A percentile compares a stretch with the other conserved stretches of the same genome.
Evolutionary conservation across 306 rosid species (phyloP).

Genomic region (Rosa persica): DNA sequence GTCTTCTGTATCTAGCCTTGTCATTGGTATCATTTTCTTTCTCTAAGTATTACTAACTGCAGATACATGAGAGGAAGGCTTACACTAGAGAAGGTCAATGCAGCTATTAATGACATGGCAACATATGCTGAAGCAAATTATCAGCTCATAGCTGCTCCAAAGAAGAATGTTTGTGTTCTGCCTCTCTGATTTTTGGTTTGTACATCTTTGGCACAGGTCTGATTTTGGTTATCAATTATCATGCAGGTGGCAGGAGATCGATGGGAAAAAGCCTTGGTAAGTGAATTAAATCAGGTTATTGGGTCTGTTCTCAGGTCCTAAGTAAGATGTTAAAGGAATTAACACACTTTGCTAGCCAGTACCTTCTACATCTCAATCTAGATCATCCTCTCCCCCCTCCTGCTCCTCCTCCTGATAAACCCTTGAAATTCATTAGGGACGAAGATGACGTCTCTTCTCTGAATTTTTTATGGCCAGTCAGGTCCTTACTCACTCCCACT

Average conservation of each 20-base stretch:
- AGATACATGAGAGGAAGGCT: slow-evolving; percentile 99
- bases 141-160: slow-evolving; percentile 69
- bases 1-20: not conserved
- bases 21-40: not conserved
- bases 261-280: slow-evolving; percentile 87
- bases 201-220: slow-evolving; percentile 17
- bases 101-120: slow-evolving; percentile 81
- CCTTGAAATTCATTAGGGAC: not conserved
- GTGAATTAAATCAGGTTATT: slow-evolving; percentile 28
- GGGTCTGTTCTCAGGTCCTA: not conserved
- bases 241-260: slow-evolving; percentile 74
- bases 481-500: not conserved
- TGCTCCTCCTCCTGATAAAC: too few relatives aligned
- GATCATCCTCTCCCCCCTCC: not conserved
- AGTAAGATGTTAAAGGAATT: not conserved
- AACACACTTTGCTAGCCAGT: not conserved
- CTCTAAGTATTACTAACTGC: slow-evolving; percentile 16
- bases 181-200: slow-evolving; percentile 24
- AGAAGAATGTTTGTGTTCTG: slow-evolving; percentile 58
- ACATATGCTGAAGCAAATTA: slow-evolving; percentile 84
- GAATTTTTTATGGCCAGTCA: not conserved
- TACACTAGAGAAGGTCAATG: slow-evolving; percentile 85
- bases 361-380: not conserved
- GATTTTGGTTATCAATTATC: slow-evolving; percentile 35
- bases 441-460: not conserved